A percentile compares a stretch with the other conserved stretches of the same genome.
Conservation (phyloP, 441 rosid genomes). For the Pelargonium fulgidum region DNA sequence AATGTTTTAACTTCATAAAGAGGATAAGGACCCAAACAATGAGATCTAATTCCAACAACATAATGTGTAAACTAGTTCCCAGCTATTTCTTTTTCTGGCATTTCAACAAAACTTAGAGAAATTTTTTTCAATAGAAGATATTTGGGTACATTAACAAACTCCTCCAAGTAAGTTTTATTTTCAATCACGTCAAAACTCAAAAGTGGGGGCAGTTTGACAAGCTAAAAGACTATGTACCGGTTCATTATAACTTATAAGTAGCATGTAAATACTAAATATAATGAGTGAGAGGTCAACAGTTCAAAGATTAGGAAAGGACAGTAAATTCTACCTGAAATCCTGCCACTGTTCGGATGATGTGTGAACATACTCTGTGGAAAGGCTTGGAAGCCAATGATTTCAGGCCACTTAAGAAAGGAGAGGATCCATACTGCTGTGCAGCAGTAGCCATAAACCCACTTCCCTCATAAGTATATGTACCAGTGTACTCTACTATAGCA, state of each 20-base stretch:
- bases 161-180: neutral
- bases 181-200: neutral
- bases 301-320: slow-evolving; percentile 6
- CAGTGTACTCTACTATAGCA: slow-evolving; percentile 80
- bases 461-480: slow-evolving; percentile 84
- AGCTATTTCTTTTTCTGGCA: neutral
- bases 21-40: neutral
- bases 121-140: neutral
- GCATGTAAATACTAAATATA: neutral
- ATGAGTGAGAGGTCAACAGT: neutral
- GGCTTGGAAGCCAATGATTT: slow-evolving; percentile 88
- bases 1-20: neutral
- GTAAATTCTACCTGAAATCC: slow-evolving; percentile 76
- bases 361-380: slow-evolving; percentile 90
- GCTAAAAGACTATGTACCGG: neutral
- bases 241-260: neutral
- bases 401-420: slow-evolving; percentile 91
- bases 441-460: slow-evolving; percentile 99
- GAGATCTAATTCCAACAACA: neutral
- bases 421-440: slow-evolving; percentile 94
- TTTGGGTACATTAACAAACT: neutral
- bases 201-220: neutral
- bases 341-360: slow-evolving; percentile 86
- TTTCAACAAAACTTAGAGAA: neutral
- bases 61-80: neutral